A percentile compares a stretch with the other conserved stretches of the same genome.
Conservation (phyloP, 257 asterid genomes). For the Solanum dulcamara region DNA sequence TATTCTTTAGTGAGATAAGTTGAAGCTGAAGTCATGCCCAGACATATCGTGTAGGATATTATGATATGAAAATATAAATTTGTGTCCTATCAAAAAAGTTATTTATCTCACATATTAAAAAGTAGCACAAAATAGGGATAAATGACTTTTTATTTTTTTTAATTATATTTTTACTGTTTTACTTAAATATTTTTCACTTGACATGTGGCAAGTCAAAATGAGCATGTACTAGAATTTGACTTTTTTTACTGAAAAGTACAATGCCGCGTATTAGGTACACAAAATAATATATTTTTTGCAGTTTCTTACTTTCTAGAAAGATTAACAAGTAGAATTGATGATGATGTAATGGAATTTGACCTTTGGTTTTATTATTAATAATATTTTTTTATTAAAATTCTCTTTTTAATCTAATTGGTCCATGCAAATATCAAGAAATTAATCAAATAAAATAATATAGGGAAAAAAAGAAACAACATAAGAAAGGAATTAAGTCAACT, state of each 20-base stretch:
- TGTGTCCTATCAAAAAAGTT: neutral
- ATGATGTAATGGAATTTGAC: conserved; percentile 44
- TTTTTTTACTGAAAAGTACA: neutral
- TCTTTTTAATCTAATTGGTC: neutral
- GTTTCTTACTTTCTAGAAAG: conserved; percentile 1
- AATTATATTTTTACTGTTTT: neutral
- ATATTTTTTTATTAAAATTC: neutral
- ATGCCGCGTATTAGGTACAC: conserved; percentile 39
- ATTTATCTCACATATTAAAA: neutral
- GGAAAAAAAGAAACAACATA: neutral
- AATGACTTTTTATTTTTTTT: neutral
- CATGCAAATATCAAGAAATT: neutral
- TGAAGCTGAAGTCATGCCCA: neutral
- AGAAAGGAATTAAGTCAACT: conserved; percentile 13
- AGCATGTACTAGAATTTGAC: conserved; percentile 22
- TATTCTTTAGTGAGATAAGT: no score
- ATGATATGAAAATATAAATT: neutral
- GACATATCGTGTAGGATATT: rapidly evolving
- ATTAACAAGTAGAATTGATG: neutral
- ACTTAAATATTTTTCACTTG: neutral
- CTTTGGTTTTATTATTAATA: conserved; percentile 6
- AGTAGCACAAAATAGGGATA: neutral
- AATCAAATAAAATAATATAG: neutral
- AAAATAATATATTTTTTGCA: neutral
- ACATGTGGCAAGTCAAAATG: neutral